Base-by-base conservation (phyloP, 164 flowering plant species). In the Houttuynia cordata region DNA sequence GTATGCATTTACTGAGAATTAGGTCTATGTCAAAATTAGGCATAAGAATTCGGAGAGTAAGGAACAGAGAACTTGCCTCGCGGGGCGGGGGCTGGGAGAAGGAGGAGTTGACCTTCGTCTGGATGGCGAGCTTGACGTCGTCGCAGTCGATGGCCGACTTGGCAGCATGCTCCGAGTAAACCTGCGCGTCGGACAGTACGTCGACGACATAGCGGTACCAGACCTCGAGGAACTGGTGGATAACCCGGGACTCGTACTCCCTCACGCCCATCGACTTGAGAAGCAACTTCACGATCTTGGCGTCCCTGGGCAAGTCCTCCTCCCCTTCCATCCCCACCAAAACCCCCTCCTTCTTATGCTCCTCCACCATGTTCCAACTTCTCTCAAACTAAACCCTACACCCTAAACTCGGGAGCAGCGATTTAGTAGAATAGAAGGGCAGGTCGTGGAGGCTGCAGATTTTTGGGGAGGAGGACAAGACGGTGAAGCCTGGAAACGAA, bases 21-120 rank as follows among this genome's bases (percentile, higher is more conserved):
- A 41, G 45, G 45, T 9, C 45, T 8, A 41, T 8, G 45, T 8
- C 8, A 41, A 0, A 9, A 41, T 9, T 8, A 13, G 13, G 8
- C 10, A 13, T 41, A 41, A 41, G 45, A 41, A 52, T 52, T 52
- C 17, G 19, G 19, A 20, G 15, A 52, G 54, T 7, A 18, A 8
- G 8, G 22, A 20, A 18, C 3, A 1, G 17, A 23, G 22, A 53
- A 18, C 24, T 23, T 80, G 89, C 97, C 93, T 94, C 97, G 56
- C 97, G 71, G 4, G 97, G 91, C 13, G 99, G 99, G 55, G 99
- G 99, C 62, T 94, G 95, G 1, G 91, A 86, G 80, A 93, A 94
- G 75, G 88, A 83, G 79, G 77, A 83, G 71, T 90, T 91, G 70
- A 84, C 91, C 78, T 94, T 94, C 0, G 96, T 84, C 69, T 94